phyloP scores from a whole-genome alignment of 495 filamentous ascomycete species.

The Jackrogersella multiformis region DNA sequence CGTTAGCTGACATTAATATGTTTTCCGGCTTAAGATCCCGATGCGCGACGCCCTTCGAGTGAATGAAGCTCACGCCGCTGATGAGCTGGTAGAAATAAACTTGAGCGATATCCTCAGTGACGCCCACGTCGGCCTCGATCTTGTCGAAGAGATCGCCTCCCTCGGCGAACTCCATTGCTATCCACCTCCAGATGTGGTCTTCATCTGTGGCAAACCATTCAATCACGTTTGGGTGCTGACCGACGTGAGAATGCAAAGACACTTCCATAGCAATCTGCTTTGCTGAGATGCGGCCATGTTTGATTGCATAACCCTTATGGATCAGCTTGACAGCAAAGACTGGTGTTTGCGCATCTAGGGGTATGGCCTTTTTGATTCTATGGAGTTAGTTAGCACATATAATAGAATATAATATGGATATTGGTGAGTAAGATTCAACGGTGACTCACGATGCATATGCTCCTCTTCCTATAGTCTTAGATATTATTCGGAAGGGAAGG shows the following conservation, averaged over 20 bases:
- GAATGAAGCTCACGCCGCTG: slow-evolving; percentile 91
- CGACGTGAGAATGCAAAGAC: slow-evolving; percentile 84
- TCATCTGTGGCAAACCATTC: slow-evolving; percentile 88
- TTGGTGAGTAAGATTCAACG: slow-evolving; percentile 9
- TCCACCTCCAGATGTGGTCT: slow-evolving; percentile 93
- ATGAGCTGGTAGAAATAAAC: slow-evolving; percentile 95
- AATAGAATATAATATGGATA: background rate
- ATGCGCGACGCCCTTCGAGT: slow-evolving; percentile 89
- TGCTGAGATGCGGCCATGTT: slow-evolving; percentile 84
- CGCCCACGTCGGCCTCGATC: slow-evolving; percentile 95
- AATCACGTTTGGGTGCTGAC: slow-evolving; percentile 91
- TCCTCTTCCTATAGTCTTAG: slow-evolving; percentile 93
- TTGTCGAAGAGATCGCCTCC: slow-evolving; percentile 99
- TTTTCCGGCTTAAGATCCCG: slow-evolving; percentile 94
- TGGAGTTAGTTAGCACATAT: slow-evolving; percentile 32
- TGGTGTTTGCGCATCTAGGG: slow-evolving; percentile 70
- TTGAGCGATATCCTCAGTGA: slow-evolving; percentile 91
- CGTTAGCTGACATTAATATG: slow-evolving; percentile 80
- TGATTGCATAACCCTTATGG: slow-evolving; percentile 91
- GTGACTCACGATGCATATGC: slow-evolving; percentile 91
- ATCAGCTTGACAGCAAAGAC: slow-evolving; percentile 99
- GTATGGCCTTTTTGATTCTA: slow-evolving; percentile 94
- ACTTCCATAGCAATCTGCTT: slow-evolving; percentile 91
- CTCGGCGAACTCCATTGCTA: slow-evolving; percentile 96
- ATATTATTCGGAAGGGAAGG: slow-evolving; percentile 93